Evolutionary conservation across 83 land plant species (phyloP).

Genomic region (Thuja plicata): DNA sequence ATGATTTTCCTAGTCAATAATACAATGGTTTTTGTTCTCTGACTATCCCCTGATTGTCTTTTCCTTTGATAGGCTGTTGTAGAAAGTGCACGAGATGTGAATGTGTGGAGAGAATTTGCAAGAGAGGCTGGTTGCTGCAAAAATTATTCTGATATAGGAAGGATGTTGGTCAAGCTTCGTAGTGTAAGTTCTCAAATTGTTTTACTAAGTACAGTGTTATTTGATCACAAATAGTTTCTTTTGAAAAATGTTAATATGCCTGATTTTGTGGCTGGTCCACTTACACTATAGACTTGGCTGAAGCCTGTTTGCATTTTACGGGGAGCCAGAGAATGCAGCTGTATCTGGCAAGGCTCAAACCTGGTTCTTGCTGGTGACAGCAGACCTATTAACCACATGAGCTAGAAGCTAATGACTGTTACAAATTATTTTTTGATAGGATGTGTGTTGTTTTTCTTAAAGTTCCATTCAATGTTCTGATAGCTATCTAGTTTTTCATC

Average conservation of each 20-base stretch:
- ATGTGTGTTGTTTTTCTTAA: neutral
- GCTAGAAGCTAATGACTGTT: neutral
- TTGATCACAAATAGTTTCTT: neutral
- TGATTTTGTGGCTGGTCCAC: neutral
- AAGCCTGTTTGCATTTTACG: neutral
- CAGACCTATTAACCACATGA: neutral
- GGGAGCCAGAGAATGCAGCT: neutral
- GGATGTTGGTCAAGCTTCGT: constrained; percentile 78
- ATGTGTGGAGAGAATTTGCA: constrained; percentile 82
- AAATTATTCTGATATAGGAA: constrained; percentile 75
- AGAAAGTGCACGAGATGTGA: constrained; percentile 67
- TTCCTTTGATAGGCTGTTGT: constrained; percentile 61
- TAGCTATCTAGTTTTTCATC: neutral
- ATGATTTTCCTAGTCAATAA: neutral
- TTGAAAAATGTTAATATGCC: neutral
- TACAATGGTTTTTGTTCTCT: neutral
- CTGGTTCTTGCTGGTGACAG: neutral
- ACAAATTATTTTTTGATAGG: neutral
- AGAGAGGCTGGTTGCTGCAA: constrained; percentile 65
- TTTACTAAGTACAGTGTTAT: constrained; percentile 20
- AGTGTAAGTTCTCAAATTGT: constrained; percentile 38
- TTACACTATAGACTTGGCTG: neutral
- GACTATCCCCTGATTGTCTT: neutral
- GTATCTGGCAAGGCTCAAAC: neutral
- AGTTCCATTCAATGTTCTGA: neutral